Evolutionary conservation across 176 grass and related monocot species (phyloP).

Genomic region (Tillandsia fasciculata): DNA sequence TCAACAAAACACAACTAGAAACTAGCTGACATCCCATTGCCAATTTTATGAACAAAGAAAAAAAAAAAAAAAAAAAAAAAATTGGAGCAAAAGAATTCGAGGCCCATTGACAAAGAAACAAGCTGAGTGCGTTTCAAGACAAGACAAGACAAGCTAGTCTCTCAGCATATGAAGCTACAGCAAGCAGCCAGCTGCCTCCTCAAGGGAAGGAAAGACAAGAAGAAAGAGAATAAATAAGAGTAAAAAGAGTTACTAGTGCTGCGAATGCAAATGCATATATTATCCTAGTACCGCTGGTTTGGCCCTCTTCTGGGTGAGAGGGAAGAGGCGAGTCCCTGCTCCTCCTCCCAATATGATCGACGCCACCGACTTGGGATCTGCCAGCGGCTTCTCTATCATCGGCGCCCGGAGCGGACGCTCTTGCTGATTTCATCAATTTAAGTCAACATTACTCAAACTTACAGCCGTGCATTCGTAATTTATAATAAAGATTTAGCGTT

Average conservation of each 20-base stretch:
- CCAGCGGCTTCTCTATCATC: slow-evolving; percentile 23
- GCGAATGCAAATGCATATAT: slow-evolving; percentile 4
- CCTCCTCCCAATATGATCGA: slow-evolving; percentile 81
- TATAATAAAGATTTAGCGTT: background rate
- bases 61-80: too few relatives aligned
- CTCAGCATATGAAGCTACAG: too few relatives aligned
- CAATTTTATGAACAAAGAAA: too few relatives aligned
- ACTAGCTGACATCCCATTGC: too few relatives aligned
- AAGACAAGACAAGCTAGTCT: too few relatives aligned
- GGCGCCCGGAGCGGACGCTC: slow-evolving; percentile 5
- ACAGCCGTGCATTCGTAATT: background rate
- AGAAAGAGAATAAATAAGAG: background rate
- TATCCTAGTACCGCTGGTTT: slow-evolving; percentile 55
- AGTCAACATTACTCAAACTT: slow-evolving; percentile 1
- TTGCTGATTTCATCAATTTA: slow-evolving; percentile 14
- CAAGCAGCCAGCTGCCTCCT: too few relatives aligned
- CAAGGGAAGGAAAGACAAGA: too few relatives aligned
- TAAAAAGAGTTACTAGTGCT: background rate
- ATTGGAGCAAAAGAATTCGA: too few relatives aligned
- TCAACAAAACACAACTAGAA: too few relatives aligned
- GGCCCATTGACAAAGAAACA: too few relatives aligned
- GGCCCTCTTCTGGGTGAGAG: slow-evolving; percentile 67
- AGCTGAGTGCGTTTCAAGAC: too few relatives aligned
- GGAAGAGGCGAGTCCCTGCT: slow-evolving; percentile 68
- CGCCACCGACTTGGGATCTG: slow-evolving; percentile 47